Conservation (phyloP, 768 basidiomycete species). For the Termitomyces sp. region DNA sequence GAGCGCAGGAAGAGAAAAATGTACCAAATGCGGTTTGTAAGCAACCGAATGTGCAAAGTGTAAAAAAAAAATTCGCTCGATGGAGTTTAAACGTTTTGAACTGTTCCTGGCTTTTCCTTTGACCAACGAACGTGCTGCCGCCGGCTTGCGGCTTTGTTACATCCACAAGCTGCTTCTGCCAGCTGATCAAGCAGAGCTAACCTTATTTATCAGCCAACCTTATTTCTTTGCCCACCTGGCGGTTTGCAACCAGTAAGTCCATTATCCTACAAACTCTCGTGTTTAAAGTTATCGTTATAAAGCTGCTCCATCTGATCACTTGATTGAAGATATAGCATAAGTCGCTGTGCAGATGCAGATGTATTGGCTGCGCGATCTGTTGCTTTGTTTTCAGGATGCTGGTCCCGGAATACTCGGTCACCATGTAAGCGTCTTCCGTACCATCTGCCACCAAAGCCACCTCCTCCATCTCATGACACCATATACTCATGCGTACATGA, state of each 20-base stretch:
- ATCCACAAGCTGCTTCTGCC: background rate
- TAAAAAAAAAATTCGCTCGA: no score
- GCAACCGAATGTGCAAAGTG: background rate
- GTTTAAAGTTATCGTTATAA: background rate
- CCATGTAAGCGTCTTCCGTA: conserved; percentile 5
- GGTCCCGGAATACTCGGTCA: conserved; percentile 4
- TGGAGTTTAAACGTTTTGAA: background rate
- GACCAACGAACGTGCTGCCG: background rate
- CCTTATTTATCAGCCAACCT: background rate
- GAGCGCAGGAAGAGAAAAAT: background rate
- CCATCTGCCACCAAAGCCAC: conserved; percentile 7
- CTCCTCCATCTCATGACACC: conserved; percentile 5
- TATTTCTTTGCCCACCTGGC: background rate
- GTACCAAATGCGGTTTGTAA: background rate
- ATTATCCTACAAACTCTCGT: background rate
- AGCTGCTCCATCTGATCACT: background rate
- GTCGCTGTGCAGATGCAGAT: background rate
- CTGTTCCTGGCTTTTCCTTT: background rate
- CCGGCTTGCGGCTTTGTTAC: conserved; percentile 2
- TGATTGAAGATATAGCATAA: background rate
- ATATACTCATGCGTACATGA: background rate
- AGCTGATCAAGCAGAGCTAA: conserved; percentile 2
- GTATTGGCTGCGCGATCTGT: background rate
- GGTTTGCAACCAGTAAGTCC: background rate
- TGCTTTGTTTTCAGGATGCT: conserved; percentile 3